phyloP scores from a whole-genome alignment of 805 yeast genomes.

The Kazachstania viticola region DNA sequence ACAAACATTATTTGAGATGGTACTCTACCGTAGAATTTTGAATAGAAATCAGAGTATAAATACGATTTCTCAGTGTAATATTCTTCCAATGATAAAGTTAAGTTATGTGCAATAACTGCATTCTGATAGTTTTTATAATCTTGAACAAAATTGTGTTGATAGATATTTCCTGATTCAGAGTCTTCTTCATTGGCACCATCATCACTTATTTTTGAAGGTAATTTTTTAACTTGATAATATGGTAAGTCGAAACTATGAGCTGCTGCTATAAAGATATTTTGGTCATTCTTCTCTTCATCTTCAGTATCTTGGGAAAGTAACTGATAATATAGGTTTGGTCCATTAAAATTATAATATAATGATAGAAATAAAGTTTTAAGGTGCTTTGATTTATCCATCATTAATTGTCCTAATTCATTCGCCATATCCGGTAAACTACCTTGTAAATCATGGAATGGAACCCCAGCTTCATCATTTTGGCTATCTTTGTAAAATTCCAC shows the following conservation, averaged over 20 bases:
- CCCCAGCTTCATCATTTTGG: constrained; percentile 19
- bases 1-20: constrained; percentile 23
- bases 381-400: constrained; percentile 51
- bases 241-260: constrained; percentile 38
- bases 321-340: constrained; percentile 59
- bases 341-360: constrained; percentile 55
- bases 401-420: constrained; percentile 60
- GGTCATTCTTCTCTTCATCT: constrained; percentile 76
- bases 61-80: constrained; percentile 1
- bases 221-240: constrained; percentile 37
- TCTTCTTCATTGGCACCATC: too few relatives aligned
- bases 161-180: too few relatives aligned
- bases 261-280: constrained; percentile 62
- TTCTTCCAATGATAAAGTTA: constrained; percentile 2
- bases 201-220: constrained; percentile 18
- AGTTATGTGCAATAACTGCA: constrained; percentile 7
- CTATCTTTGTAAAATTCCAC: constrained; percentile 11
- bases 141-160: constrained; percentile 57
- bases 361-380: constrained; percentile 46
- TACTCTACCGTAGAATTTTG: constrained; percentile 4
- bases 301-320: constrained; percentile 63
- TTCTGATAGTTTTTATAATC: constrained; percentile 32
- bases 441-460: constrained; percentile 46
- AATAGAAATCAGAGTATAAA: constrained; percentile 3
- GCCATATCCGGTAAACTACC: constrained; percentile 61